These are phyloP conservation scores for Paraphaeosphaeria sporulosa DNA, from an alignment of 2,329 filamentous ascomycete genomes.

Conservation along the genomic window DNA sequence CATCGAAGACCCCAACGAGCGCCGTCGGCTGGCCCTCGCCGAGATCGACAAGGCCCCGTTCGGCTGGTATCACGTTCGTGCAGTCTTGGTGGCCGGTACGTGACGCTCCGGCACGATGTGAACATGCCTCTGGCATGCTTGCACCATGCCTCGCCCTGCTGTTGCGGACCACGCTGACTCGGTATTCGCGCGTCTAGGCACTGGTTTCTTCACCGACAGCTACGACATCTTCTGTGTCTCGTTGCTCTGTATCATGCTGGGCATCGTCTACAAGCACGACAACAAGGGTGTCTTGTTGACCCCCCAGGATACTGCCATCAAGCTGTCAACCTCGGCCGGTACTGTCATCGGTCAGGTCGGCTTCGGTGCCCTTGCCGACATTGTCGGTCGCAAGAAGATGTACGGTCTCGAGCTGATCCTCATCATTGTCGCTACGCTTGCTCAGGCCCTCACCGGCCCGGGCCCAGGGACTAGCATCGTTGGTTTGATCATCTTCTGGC, in stretches of 20 bases:
- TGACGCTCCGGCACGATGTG: too few species aligned
- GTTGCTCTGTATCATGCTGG: slow-evolving; percentile 68
- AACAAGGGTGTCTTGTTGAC: slow-evolving; percentile 59
- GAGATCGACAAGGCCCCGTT: slow-evolving; percentile 84
- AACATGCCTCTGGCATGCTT: too few species aligned
- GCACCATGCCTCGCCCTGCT: too few species aligned
- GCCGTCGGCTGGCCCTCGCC: slow-evolving; percentile 78
- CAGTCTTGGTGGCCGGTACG: slow-evolving; percentile 37
- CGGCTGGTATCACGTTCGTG: slow-evolving; percentile 82
- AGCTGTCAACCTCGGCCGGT: slow-evolving; percentile 82
- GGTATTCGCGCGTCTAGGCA: slow-evolving; percentile 65
- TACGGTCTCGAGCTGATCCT: slow-evolving; percentile 66
- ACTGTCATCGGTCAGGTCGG: slow-evolving; percentile 84
- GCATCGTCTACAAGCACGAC: slow-evolving; percentile 74
- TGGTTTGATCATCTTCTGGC: slow-evolving; percentile 51
- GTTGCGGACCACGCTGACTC: not conserved
- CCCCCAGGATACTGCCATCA: slow-evolving; percentile 81
- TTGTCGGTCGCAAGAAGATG: slow-evolving; percentile 82
- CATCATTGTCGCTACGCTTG: slow-evolving; percentile 50
- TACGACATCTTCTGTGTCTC: slow-evolving; percentile 68
- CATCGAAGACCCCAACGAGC: slow-evolving; percentile 76
- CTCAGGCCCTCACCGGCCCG: slow-evolving; percentile 44
- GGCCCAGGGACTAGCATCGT: slow-evolving; percentile 47
- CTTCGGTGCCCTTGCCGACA: slow-evolving; percentile 70
- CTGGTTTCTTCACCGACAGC: slow-evolving; percentile 86